Conservation (phyloP, 108 stramenopile species). For the Nitzschia sp. region DNA sequence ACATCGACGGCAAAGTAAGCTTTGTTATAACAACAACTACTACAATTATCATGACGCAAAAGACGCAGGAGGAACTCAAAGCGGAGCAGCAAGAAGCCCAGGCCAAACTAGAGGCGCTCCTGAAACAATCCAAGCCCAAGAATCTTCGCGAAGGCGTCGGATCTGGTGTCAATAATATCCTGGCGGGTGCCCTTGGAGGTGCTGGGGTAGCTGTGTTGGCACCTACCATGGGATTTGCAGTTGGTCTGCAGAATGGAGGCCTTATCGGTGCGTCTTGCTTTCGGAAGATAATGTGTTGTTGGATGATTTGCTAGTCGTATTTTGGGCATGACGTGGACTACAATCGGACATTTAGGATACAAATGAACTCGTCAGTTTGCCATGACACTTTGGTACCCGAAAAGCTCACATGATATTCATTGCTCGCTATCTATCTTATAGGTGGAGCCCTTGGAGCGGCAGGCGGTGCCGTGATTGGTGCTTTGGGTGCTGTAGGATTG, state of each 20-base stretch:
- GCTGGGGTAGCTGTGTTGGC: constrained; percentile 67
- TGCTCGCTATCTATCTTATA: too few relatives aligned
- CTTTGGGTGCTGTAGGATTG: constrained; percentile 36
- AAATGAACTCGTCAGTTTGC: too few relatives aligned
- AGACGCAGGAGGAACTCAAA: constrained; percentile 34
- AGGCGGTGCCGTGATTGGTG: constrained; percentile 27
- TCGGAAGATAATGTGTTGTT: too few relatives aligned
- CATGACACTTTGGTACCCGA: too few relatives aligned
- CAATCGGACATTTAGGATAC: too few relatives aligned
- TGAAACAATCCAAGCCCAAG: constrained; percentile 42
- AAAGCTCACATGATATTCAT: too few relatives aligned
- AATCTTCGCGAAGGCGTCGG: constrained; percentile 44
- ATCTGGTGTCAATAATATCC: constrained; percentile 61
- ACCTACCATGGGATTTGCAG: constrained; percentile 46
- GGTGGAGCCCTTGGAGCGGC: constrained; percentile 38
- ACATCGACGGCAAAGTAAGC: too few relatives aligned
- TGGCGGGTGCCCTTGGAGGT: constrained; percentile 70
- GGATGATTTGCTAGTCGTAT: too few relatives aligned
- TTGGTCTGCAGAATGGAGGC: constrained; percentile 32
- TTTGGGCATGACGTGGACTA: too few relatives aligned
- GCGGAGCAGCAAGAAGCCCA: constrained; percentile 48
- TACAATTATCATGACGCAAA: constrained; percentile 1
- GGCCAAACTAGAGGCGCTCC: constrained; percentile 31
- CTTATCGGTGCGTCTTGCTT: constrained; percentile 27
- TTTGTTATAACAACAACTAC: background rate